A percentile compares a stretch with the other conserved stretches of the same genome.
phyloP scores from a whole-genome alignment of 1,284 basidiomycete genomes.

The Anthracocystis setariae region DNA sequence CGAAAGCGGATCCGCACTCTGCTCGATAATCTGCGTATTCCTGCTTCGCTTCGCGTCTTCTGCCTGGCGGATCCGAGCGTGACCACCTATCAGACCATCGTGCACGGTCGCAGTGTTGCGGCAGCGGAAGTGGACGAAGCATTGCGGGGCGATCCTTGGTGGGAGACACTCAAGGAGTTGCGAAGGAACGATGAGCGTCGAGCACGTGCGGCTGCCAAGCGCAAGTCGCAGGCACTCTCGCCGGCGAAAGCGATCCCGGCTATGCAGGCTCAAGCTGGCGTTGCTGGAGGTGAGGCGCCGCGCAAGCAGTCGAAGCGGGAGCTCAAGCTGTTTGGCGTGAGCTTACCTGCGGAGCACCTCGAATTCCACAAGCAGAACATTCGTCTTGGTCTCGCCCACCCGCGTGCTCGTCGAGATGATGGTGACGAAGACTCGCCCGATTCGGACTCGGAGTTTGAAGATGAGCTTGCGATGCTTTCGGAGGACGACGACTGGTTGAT shows the following conservation, averaged over 20 bases:
- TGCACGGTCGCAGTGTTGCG: constrained; percentile 53
- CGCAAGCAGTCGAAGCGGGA: constrained; percentile 52
- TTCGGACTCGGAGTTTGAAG: constrained; percentile 50
- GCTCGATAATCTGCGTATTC: constrained; percentile 66
- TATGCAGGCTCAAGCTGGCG: neutral
- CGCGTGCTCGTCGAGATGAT: constrained; percentile 52
- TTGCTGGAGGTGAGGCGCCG: constrained; percentile 10
- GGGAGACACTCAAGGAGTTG: constrained; percentile 61
- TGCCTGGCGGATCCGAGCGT: constrained; percentile 57
- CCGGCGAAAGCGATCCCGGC: constrained; percentile 38
- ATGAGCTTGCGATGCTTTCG: constrained; percentile 59
- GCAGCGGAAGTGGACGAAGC: constrained; percentile 47
- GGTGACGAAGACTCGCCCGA: constrained; percentile 50
- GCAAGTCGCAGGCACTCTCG: constrained; percentile 41
- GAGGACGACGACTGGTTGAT: constrained; percentile 57
- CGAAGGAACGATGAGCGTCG: constrained; percentile 58
- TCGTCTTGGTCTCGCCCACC: constrained; percentile 64
- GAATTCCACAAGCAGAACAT: constrained; percentile 66
- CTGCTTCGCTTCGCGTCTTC: constrained; percentile 64
- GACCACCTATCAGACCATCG: constrained; percentile 62
- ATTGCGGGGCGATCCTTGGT: constrained; percentile 64
- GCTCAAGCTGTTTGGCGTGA: constrained; percentile 57
- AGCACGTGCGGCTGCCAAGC: constrained; percentile 47
- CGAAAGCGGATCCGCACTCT: constrained; percentile 58
- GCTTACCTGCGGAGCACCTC: constrained; percentile 63